A percentile compares a stretch with the other conserved stretches of the same genome.
These are phyloP conservation scores for Aspergillus clavatus DNA, from an alignment of 2,329 filamentous ascomycete genomes.

Conservation along the genomic window DNA sequence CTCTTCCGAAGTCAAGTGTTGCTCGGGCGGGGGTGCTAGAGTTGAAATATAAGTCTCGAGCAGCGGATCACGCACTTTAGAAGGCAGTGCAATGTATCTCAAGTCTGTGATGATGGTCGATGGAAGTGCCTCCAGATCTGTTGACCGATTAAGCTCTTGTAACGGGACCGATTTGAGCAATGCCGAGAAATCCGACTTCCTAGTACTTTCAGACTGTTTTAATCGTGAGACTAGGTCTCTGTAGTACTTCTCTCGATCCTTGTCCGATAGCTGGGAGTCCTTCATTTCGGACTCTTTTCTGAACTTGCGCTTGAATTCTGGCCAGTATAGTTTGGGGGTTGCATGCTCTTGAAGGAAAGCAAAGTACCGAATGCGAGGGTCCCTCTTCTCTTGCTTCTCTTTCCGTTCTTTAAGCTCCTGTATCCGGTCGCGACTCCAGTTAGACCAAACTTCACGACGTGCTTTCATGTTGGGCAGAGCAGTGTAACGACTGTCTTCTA, in stretches of 20 bases:
- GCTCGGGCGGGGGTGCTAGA: constrained; percentile 35
- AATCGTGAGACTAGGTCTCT: constrained; percentile 44
- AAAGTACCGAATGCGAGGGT: constrained; percentile 78
- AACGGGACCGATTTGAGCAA: constrained; percentile 42
- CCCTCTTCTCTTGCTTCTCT: constrained; percentile 70
- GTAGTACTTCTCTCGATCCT: constrained; percentile 47
- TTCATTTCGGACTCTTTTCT: constrained; percentile 73
- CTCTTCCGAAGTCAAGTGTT: constrained; percentile 35
- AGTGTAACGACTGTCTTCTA: constrained; percentile 84
- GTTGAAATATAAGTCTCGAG: constrained; percentile 43
- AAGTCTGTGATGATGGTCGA: constrained; percentile 40
- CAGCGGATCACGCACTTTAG: constrained; percentile 37
- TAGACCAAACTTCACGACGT: constrained; percentile 75
- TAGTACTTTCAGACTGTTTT: constrained; percentile 43
- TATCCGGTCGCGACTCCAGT: constrained; percentile 77
- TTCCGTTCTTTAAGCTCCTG: constrained; percentile 66
- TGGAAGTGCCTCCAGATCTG: constrained; percentile 37
- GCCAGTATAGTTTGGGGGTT: constrained; percentile 92
- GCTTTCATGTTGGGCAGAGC: constrained; percentile 74
- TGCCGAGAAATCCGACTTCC: constrained; percentile 43
- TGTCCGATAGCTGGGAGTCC: constrained; percentile 41
- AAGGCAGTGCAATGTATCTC: constrained; percentile 40
- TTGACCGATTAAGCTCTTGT: constrained; percentile 38
- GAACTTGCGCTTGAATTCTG: constrained; percentile 89
- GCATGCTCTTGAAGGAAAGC: constrained; percentile 75